Evolutionary conservation across 306 rosid species (phyloP), one percentile per base, ranked within the genome.

Genomic region (Ceratonia siliqua): DNA sequence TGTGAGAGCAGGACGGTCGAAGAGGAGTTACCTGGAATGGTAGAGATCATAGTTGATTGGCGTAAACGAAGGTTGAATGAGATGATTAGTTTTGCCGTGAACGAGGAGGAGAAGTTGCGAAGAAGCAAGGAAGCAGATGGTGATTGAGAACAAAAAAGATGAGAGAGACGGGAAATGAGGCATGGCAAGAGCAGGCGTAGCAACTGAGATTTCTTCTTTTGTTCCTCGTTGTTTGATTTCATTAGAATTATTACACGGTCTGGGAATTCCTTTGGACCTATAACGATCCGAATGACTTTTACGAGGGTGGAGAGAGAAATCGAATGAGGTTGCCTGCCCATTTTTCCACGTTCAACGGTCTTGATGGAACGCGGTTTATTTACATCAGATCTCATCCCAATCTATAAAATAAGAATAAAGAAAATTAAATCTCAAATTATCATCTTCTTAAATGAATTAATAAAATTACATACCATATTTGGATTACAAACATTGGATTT

Each of bases 21-120:
- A 49, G 25, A 22, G 42, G 41, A 68, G 66, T 70, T 30, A 87
- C 98, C 97, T 87, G 80, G 96, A 94, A 82, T 87, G 97, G 75
- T 91, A 94, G 77, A 94, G 94, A 89, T 94, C 92, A 78, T 80
- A 87, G 70, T 91, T 80, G 82, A 94, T 89, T 45, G 82, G 85
- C 32, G 86, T 81, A 41, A 79, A 14, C 62, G 79, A 62, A 71
- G 67, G 18, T 14, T 28, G 56, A 50, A 73, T 68, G 70, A 59
- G 79, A 85, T 82, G 84, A 71, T 74, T 25, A 28, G 65, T 7
- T 8, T 79, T 55, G 72, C 81, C 94, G 77, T 85, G 7, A 42
- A 82, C 90, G 72, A 72, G 43, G 43, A 67, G 36, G 61, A 89
- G 76, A 85, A 74, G 53, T 81, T 33, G 89, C 18, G 82, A 80